phyloP scores from a whole-genome alignment of 139 green algal species.

The Chara braunii region DNA sequence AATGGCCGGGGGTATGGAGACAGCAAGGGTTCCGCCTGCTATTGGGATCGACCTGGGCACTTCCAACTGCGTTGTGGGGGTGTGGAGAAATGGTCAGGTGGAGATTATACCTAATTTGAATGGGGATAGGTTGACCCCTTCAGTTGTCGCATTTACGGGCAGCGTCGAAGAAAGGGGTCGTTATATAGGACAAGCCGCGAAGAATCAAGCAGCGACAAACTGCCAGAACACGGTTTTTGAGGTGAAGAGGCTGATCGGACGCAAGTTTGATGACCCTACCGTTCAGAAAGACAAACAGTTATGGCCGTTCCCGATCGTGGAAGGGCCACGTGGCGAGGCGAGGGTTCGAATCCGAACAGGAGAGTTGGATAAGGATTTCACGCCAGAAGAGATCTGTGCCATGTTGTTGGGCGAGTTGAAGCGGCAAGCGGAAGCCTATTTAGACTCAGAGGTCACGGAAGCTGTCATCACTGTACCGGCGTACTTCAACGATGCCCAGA shows the following conservation, averaged over 20 bases:
- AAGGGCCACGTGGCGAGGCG: conserved; percentile 64
- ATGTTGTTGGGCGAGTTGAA: conserved; percentile 85
- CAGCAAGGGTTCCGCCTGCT: no score
- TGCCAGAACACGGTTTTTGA: conserved; percentile 83
- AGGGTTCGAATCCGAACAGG: conserved; percentile 71
- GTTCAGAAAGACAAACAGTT: conserved; percentile 69
- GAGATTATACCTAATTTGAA: no score
- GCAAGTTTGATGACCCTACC: conserved; percentile 71
- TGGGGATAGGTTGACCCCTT: no score
- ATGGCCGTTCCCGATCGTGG: conserved; percentile 64
- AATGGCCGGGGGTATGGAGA: no score
- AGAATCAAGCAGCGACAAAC: conserved; percentile 90
- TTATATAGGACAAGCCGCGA: no score
- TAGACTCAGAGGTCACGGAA: conserved; percentile 71
- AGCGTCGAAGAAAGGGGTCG: no score
- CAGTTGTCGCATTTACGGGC: no score
- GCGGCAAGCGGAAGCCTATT: conserved; percentile 76
- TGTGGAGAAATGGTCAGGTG: no score
- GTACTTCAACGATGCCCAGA: conserved; percentile 66
- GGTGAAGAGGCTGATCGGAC: conserved; percentile 90
- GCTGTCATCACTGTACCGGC: conserved; percentile 80
- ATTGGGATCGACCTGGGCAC: no score
- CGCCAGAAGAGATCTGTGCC: conserved; percentile 67
- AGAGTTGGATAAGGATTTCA: conserved; percentile 49
- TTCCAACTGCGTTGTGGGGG: no score